Base-by-base conservation (phyloP, 202 grass and related monocot genomes). In the Setaria viridis region DNA sequence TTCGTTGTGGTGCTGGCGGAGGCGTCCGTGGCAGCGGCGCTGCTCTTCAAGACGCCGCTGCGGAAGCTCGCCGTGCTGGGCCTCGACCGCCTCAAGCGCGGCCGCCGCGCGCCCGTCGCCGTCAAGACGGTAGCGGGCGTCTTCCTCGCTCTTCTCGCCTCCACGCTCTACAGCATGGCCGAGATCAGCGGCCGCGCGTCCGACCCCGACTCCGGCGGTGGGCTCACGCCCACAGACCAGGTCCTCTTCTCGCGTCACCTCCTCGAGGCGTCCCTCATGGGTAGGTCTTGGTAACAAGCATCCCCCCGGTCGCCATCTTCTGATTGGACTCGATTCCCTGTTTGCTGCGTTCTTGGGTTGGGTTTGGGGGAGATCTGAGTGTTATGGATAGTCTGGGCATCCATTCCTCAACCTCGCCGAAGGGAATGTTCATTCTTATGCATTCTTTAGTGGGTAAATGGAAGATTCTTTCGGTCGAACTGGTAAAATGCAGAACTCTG, bases 11-110 rank as follows among this genome's bases (percentile, higher is more conserved):
- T 95, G 46, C 83, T 41, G 49, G 54, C 77, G 48, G 93, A 95
- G 88, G 80, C 85, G 76, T 42, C 58, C 76, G 58, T 93, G 80
- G 86, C 88, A 35, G 62, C 68, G 62, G 66, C 35, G 76, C 91
- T 95, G 17, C 90, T 95, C 20, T 95, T 95, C 91, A 90, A 89
- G 83, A 95, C 91, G 62, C 93, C 93, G 13, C 68, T 93, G 76
- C 80, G 88, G 80, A 91, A 83, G 84, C 70, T 93, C 41, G 81
- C 68, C 66, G 80, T 95, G 67, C 39, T 93, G 14, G 88, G 59
- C 59, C 42, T 95, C 14, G 88, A 93, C 82, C 88, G 80, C 37
- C 77, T 95, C 60, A 95, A 95, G 88, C 93, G 91, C 60, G 93
- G 93, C 46, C 91, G 88, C 42, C 88, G 81, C 54, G 83, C 83